A percentile compares a stretch with the other conserved stretches of the same genome.
Conservation (phyloP, 495 filamentous ascomycete genomes). For the Xylaria nigripes region DNA sequence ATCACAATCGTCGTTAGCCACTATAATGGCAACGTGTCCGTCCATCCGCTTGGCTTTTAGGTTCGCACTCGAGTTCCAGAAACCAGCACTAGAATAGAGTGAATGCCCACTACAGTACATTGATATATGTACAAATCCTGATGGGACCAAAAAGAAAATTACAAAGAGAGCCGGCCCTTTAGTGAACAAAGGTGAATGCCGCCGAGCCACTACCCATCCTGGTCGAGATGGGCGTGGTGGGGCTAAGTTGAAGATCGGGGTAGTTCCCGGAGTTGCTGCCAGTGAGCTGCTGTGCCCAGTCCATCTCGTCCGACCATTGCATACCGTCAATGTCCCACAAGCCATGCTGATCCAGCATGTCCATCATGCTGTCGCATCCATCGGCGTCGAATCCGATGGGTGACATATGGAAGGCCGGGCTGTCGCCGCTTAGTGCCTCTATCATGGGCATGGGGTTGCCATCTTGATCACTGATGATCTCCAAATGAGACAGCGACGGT, state of each 20-base stretch:
- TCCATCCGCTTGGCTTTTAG: background rate
- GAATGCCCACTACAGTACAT: background rate
- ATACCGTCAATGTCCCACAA: conserved; percentile 51
- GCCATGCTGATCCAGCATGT: conserved; percentile 45
- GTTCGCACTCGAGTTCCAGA: conserved; percentile 1
- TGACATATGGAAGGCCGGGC: conserved; percentile 36
- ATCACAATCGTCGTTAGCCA: conserved; percentile 2
- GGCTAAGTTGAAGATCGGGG: conserved; percentile 12
- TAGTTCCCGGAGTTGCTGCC: conserved; percentile 10
- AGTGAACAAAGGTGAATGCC: conserved; percentile 12
- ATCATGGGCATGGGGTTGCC: conserved; percentile 27
- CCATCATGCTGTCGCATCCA: conserved; percentile 45
- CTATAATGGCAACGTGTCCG: background rate
- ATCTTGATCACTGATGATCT: conserved; percentile 30
- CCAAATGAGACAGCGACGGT: conserved; percentile 14
- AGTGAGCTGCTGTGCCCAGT: conserved; percentile 26
- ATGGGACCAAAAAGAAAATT: background rate
- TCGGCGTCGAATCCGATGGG: conserved; percentile 44
- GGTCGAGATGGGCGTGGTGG: conserved; percentile 10
- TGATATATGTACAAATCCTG: background rate
- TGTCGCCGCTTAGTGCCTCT: conserved; percentile 23
- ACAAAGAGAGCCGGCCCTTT: background rate
- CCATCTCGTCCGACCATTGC: conserved; percentile 37
- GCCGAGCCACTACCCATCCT: conserved; percentile 5
- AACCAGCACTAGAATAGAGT: too few species aligned